phyloP scores from a whole-genome alignment of 2,329 filamentous ascomycete genomes.

The Microsporum audouinii region DNA sequence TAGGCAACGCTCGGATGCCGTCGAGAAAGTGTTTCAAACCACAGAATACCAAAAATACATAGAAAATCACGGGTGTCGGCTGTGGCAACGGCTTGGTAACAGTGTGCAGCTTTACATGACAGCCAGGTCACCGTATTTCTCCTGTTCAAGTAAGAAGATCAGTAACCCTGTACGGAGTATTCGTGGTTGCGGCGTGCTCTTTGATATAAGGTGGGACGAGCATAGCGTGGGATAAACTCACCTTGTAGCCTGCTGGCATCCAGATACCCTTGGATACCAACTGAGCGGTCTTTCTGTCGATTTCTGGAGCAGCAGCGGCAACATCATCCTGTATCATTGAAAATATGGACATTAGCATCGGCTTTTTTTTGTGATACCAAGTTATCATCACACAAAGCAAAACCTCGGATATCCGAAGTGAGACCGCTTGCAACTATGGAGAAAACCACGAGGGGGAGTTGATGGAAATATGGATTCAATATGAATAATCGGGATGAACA shows the following conservation, averaged over 20 bases:
- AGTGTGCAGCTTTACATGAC: conserved; percentile 57
- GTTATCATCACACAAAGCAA: background rate
- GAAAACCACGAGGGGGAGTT: background rate
- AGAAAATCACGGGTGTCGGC: conserved; percentile 1
- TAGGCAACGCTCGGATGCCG: background rate
- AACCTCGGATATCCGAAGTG: background rate
- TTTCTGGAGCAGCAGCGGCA: conserved; percentile 83
- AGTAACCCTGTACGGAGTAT: background rate
- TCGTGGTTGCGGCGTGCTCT: background rate
- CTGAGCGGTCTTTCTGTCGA: conserved; percentile 91
- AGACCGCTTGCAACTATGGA: background rate
- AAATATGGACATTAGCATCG: conserved; percentile 8
- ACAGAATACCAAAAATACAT: conserved; percentile 7
- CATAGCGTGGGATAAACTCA: conserved; percentile 38
- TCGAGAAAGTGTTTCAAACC: background rate
- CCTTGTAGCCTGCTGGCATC: conserved; percentile 98
- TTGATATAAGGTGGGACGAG: background rate
- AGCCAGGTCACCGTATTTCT: conserved; percentile 97
- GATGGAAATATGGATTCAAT: background rate
- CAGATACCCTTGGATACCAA: conserved; percentile 97
- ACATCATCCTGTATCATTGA: conserved; percentile 65
- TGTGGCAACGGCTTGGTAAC: background rate
- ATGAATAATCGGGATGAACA: conserved; percentile 36
- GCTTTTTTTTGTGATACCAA: background rate
- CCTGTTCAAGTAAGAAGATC: conserved; percentile 43